These are phyloP conservation scores for Botrytis aclada DNA, from an alignment of 2,329 filamentous ascomycete species.

Conservation along the genomic window DNA sequence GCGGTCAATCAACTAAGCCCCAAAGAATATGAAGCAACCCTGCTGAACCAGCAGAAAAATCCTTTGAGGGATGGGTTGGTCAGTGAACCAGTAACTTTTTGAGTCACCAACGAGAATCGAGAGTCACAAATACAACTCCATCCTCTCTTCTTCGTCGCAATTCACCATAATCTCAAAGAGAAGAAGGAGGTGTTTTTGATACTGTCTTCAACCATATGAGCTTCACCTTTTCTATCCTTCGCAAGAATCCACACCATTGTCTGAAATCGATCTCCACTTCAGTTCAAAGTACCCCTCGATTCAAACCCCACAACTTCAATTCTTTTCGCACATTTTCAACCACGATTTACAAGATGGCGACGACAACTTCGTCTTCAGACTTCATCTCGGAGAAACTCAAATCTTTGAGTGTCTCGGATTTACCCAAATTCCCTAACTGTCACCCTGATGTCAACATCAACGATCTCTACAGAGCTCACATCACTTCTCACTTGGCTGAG, in stretches of 20 bases:
- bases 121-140: background rate
- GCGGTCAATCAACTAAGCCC: background rate
- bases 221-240: slow-evolving; percentile 3
- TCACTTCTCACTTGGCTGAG: slow-evolving; percentile 64
- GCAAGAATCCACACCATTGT: background rate
- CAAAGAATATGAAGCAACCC: background rate
- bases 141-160: background rate
- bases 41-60: background rate
- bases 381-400: slow-evolving; percentile 32
- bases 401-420: slow-evolving; percentile 29
- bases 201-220: background rate
- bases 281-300: slow-evolving; percentile 18
- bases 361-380: slow-evolving; percentile 22
- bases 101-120: background rate
- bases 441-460: slow-evolving; percentile 70
- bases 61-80: background rate
- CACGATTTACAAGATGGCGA: slow-evolving; percentile 30
- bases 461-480: slow-evolving; percentile 76
- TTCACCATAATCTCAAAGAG: background rate
- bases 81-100: background rate
- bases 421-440: slow-evolving; percentile 50
- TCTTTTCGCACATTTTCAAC: slow-evolving; percentile 24
- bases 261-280: slow-evolving; percentile 15
- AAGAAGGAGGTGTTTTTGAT: background rate
- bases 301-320: slow-evolving; percentile 19